Base-by-base conservation (phyloP, 257 asterid species). In the Plectranthus barbatus region DNA sequence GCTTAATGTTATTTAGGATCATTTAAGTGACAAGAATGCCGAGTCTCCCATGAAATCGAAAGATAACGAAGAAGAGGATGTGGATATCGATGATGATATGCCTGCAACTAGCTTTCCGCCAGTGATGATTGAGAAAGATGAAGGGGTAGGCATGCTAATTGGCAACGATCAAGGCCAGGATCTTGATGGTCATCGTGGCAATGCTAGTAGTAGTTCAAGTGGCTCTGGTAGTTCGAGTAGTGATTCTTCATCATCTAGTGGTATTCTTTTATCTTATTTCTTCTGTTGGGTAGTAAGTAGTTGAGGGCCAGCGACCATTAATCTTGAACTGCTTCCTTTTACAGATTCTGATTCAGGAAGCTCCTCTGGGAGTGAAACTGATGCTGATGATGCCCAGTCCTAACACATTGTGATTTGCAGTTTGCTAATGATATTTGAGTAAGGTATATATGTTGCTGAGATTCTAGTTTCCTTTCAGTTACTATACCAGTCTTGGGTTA, bases 301-400 rank as follows among this genome's bases (percentile, higher is more conserved):
- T 56, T 63, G 55, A 34, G 3, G 24, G 31, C 37, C 9, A 5
- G 15, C 46, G 31, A 21, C 24, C 13, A 71, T 79, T 76, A 72
- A 71, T 68, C 6, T 67, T 57, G 82, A 70, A 75, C 66, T 74
- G 71, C 9, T 4, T 3, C 56, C 60, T 52, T 73, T 60, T 74
- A 76, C 96, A 91, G 98, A 81, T 88, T 91, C 98, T 9, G 96
- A 87, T 62, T 91, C 98, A 24, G 96, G 96, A 64, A 88, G 94
- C 72, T 91, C 98, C 13, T 85, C 96, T 7, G 95, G 89, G 62
- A 86, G 98, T n/a, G 67, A 46, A 29, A 44, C 67, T 15, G 67
- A 60, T 45, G 67, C 67, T 0, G 67, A 45, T 26, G 67, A 60
- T 26, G 67, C 67, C 4, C 67, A 60, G 44, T 60, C 67, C 6